Evolutionary conservation across 2,329 filamentous ascomycete species (phyloP).

Genomic region (Lachnellula arida): DNA sequence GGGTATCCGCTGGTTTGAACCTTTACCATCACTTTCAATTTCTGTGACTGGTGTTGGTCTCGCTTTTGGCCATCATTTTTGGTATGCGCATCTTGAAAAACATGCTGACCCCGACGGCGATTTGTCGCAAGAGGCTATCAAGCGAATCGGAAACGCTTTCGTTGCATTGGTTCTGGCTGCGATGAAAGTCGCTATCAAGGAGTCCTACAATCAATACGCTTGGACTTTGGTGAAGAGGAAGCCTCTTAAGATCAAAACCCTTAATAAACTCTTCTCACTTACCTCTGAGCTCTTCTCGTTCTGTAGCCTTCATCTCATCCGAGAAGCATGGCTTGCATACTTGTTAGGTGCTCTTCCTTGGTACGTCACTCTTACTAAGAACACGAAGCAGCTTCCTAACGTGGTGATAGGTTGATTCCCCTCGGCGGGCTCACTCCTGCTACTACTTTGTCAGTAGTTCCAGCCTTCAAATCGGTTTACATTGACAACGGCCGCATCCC

Average conservation of each 20-base stretch:
- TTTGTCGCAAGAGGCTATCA: constrained; percentile 10
- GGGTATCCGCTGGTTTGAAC: too few relatives aligned
- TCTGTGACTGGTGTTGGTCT: not conserved
- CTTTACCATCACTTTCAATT: too few relatives aligned
- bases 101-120: not conserved
- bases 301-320: constrained; percentile 6
- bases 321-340: constrained; percentile 1
- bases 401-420: not conserved
- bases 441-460: constrained; percentile 4
- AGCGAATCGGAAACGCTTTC: constrained; percentile 17
- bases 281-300: constrained; percentile 7
- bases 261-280: constrained; percentile 17
- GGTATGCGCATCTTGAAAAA: constrained; percentile 6
- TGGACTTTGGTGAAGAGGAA: constrained; percentile 17
- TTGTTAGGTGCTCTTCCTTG: constrained; percentile 1
- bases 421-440: constrained; percentile 8
- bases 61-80: constrained; percentile 16
- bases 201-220: constrained; percentile 17
- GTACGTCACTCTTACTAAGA: not conserved
- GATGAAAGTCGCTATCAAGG: constrained; percentile 8
- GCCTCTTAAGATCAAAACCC: constrained; percentile 8
- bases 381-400: not conserved
- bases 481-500: not conserved
- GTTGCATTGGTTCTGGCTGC: constrained; percentile 12
- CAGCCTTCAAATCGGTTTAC: not conserved